Percentiles rank a stretch among this genome's conserved stretches.
Conservation (phyloP, 2,329 filamentous ascomycete species). For the Capronia coronata region DNA sequence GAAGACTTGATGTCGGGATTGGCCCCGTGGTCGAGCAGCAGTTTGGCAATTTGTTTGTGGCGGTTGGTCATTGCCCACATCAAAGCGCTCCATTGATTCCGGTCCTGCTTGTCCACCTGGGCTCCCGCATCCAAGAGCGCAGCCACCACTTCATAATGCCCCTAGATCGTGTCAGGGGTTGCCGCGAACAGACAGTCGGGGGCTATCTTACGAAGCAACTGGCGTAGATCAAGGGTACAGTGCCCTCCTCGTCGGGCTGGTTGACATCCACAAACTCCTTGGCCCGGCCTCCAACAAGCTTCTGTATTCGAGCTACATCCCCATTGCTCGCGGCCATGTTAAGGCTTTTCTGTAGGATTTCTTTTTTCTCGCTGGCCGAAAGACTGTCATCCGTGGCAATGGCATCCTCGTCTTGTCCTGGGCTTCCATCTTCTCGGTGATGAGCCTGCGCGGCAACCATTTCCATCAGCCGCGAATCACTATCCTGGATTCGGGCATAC, state of each 20-base stretch:
- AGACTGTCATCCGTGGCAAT: constrained; percentile 69
- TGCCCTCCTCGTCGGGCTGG: constrained; percentile 85
- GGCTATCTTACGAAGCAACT: constrained; percentile 64
- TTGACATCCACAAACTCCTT: constrained; percentile 76
- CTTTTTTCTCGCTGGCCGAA: constrained; percentile 68
- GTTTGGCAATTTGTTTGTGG: constrained; percentile 91
- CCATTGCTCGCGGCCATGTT: constrained; percentile 97
- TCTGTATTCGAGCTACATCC: constrained; percentile 72
- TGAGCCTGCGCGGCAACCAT: constrained; percentile 95
- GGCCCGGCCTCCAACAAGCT: constrained; percentile 67
- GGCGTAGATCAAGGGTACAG: constrained; percentile 92
- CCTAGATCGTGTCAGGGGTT: constrained; percentile 32
- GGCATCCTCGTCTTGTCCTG: constrained; percentile 71
- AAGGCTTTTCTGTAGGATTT: constrained; percentile 75
- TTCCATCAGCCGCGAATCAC: constrained; percentile 81
- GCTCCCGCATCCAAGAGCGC: constrained; percentile 78
- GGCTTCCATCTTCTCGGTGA: constrained; percentile 56
- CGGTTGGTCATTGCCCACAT: constrained; percentile 99
- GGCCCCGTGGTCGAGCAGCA: constrained; percentile 83
- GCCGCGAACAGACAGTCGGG: background rate
- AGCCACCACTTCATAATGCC: constrained; percentile 82
- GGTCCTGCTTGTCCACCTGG: constrained; percentile 86
- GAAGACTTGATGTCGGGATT: constrained; percentile 95
- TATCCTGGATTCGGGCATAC: constrained; percentile 59
- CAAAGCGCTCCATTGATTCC: constrained; percentile 92